Base-by-base conservation (phyloP, 352 stramenopile species). In the Phytopythium vexans region DNA sequence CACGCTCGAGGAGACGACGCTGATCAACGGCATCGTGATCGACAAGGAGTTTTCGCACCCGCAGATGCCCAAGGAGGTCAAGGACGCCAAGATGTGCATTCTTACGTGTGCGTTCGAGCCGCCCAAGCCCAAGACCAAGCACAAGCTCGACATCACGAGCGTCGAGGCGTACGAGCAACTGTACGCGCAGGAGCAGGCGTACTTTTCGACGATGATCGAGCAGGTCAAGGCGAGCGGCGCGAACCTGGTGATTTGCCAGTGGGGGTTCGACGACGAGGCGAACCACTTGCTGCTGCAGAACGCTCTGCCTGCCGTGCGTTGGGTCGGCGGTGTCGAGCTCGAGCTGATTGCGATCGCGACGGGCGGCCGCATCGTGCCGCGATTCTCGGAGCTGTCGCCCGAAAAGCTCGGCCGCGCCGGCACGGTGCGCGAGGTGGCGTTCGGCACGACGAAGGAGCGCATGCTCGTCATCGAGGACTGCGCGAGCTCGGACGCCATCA, bases 321-420 rank as follows among this genome's bases (percentile, higher is more conserved):
- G 97, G 97, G 97, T 99, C 3, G 97, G 97, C 49, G 97, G 97
- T 43, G 96, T 99, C 14, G 97, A 99, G 82, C 94, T 99, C 37
- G 97, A 99, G 80, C 92, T 99, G n/a, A 98, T 99, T 72, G 97
- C 97, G 35, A 99, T 99, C 68, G 97, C 97, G 11, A 99, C 97
- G 5, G 97, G 97, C 36, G 97, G 92, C 47, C 88, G 97, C 40
- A 99, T 99, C 61, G 97, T 99, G 36, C 96, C 97, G 37, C 92
- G 97, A 45, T 99, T 99, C 66, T 89, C 92, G 44, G 97, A 99
- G 77, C 77, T 99, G 36, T 97, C 87, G 14, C 33, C 79, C 1
- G 96, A 99, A 46, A 99, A 99, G 74, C 89, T 99, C 15, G 97
- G 97, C 33, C 90, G 74, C 49, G 96, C 96, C 8, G 82, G 94